Evolutionary conservation across 2,329 filamentous ascomycete species (phyloP).

Genomic region (Fusarium xyrophilum): DNA sequence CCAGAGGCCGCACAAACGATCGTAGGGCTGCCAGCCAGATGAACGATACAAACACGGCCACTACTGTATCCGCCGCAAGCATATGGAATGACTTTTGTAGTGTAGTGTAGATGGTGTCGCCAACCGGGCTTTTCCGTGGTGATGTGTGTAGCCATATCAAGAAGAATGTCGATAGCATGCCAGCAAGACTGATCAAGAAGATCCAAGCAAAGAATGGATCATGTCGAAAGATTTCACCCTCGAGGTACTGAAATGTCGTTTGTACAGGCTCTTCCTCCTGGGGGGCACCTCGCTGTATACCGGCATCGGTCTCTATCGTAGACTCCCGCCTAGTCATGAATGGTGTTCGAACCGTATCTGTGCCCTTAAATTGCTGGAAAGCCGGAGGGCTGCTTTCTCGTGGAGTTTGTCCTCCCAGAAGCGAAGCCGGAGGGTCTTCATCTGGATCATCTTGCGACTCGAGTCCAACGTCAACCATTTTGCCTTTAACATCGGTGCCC

Average conservation of each 20-base stretch:
- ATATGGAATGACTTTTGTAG: slow-evolving; percentile 87
- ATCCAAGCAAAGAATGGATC: slow-evolving; percentile 92
- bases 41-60: slow-evolving; percentile 86
- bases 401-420: slow-evolving; percentile 59
- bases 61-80: slow-evolving; percentile 86
- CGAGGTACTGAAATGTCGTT: slow-evolving; percentile 60
- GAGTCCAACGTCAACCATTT: slow-evolving; percentile 87
- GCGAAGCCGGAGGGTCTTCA: slow-evolving; percentile 64
- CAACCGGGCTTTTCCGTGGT: slow-evolving; percentile 73
- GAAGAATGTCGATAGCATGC: slow-evolving; percentile 86
- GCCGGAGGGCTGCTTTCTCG: slow-evolving; percentile 64
- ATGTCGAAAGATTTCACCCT: slow-evolving; percentile 76
- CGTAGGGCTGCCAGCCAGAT: slow-evolving; percentile 89
- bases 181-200: slow-evolving; percentile 83
- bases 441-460: slow-evolving; percentile 69
- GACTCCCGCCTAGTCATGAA: slow-evolving; percentile 53
- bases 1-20: slow-evolving; percentile 85
- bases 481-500: slow-evolving; percentile 57
- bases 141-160: slow-evolving; percentile 90
- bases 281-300: slow-evolving; percentile 48
- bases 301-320: slow-evolving; percentile 57
- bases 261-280: slow-evolving; percentile 47
- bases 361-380: slow-evolving; percentile 64
- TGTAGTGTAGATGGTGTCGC: slow-evolving; percentile 93
- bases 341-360: slow-evolving; percentile 48